Evolutionary conservation across 129 eudicot species (phyloP), one percentile per base, ranked within the genome.

Genomic region (Lonicera japonica): DNA sequence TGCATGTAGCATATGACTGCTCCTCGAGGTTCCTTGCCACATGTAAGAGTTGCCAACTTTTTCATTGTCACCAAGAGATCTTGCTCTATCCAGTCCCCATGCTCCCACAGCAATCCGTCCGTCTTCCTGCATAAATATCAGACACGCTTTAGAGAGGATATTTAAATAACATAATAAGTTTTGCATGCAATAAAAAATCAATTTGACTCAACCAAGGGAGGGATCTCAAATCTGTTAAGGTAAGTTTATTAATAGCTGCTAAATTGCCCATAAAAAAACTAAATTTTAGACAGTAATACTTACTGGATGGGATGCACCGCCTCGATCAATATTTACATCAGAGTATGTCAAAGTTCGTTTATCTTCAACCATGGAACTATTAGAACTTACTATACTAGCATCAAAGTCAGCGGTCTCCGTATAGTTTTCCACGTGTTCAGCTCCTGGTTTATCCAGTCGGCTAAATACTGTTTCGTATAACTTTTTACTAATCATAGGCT

Each of bases 401-500:
- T 79, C 87, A 36, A 68, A 74, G 56, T 67, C 72, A 25, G 76
- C 61, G 2, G 36, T 6, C 55, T 58, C 70, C 46, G 61, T 77
- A 38, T 61, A 63, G 38, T 73, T 82, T 65, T 70, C 83, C 58
- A 66, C 41, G 61, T 73, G 82, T 39, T 63, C 61, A 25, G 68
- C 58, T 64, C 52, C 77, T 22, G 79, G 40, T 58, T 66, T 81
- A 46, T 53, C 51, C 71, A 76, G 56, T 66, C 63, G 68, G 12
- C 73, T 69, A 67, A 81, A 77, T 54, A 78, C 82, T 70, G 80
- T 68, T 51, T 84, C 84, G 69, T 88, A 84, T 56, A 81, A 58
- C 64, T 66, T 81, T 64, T 79, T 82, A 56, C 86, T 84, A 61
- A 88, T 79, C 78, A 81, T 77, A 25, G 89, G 75, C 63, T 65